phyloP scores from a whole-genome alignment of 2,329 filamentous ascomycete genomes.

The Neocatenulostroma microsporum region DNA sequence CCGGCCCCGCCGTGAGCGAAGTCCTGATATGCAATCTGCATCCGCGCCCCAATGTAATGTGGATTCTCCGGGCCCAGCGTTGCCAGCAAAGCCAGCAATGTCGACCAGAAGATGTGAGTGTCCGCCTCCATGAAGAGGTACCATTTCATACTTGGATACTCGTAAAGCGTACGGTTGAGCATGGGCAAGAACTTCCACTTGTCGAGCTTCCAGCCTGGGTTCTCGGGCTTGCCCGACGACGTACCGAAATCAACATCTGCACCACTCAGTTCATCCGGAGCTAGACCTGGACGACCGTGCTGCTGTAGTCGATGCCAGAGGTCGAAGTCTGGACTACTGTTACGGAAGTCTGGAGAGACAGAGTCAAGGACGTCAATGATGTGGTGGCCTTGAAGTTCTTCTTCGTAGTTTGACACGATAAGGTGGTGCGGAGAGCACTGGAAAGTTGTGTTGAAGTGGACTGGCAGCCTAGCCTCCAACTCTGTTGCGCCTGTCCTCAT shows the following conservation, averaged over 20 bases:
- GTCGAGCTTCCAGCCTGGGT: conserved; percentile 41
- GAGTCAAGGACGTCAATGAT: conserved; percentile 25
- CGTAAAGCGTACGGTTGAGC: conserved; percentile 42
- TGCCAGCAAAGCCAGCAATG: conserved; percentile 38
- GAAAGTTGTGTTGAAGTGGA: conserved; percentile 30
- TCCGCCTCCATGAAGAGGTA: conserved; percentile 49
- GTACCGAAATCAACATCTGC: conserved; percentile 3
- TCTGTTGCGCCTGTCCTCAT: conserved; percentile 33
- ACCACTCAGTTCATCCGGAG: conserved; percentile 14
- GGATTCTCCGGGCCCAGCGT: conserved; percentile 39
- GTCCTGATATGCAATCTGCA: conserved; percentile 41
- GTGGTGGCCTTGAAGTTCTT: conserved; percentile 27
- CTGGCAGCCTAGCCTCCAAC: conserved; percentile 23
- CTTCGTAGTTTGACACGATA: conserved; percentile 33
- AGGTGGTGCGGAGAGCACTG: conserved; percentile 27
- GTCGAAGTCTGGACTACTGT: conserved; percentile 21
- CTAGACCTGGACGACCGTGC: conserved; percentile 8
- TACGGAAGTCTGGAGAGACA: conserved; percentile 13
- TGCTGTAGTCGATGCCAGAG: conserved; percentile 20
- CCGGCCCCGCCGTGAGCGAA: conserved; percentile 49
- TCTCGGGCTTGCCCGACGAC: conserved; percentile 10
- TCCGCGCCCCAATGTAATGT: conserved; percentile 48
- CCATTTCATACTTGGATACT: conserved; percentile 42
- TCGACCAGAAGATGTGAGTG: conserved; percentile 39
- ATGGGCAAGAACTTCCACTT: conserved; percentile 50